A percentile compares a stretch with the other conserved stretches of the same genome.
phyloP scores from a whole-genome alignment of 306 rosid species.

The Quercus bicolor region DNA sequence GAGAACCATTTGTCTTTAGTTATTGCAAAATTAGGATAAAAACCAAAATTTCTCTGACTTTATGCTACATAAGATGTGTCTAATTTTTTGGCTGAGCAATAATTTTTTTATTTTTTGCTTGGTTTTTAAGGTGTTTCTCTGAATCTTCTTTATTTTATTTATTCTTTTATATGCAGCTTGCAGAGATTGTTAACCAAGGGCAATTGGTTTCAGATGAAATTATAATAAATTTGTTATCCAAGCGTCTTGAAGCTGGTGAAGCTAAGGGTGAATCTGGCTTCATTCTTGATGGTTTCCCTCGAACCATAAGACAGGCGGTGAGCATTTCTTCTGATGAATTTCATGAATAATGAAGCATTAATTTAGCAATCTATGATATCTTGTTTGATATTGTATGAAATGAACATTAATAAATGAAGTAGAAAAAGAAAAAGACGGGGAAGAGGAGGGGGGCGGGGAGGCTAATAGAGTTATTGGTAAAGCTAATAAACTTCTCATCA shows the following conservation, averaged over 20 bases:
- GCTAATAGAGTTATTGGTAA: background rate
- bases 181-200: conserved; percentile 88
- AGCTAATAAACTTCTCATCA: background rate
- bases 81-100: background rate
- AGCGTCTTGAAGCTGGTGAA: conserved; percentile 72
- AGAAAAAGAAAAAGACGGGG: background rate
- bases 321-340: conserved; percentile 37
- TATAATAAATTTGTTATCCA: conserved; percentile 71
- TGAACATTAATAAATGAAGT: background rate
- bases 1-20: background rate
- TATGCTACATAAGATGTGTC: background rate
- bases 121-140: background rate
- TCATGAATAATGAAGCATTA: background rate
- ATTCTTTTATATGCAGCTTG: conserved; percentile 43
- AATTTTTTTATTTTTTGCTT: background rate
- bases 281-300: conserved; percentile 95
- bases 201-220: conserved; percentile 89
- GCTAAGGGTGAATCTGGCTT: conserved; percentile 75
- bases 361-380: background rate
- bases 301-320: conserved; percentile 89
- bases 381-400: background rate
- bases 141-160: conserved; percentile 6
- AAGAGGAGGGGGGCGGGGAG: background rate
- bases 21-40: background rate
- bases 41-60: background rate